Conservation (phyloP, 495 filamentous ascomycete species). For the Xylaria venustula region DNA sequence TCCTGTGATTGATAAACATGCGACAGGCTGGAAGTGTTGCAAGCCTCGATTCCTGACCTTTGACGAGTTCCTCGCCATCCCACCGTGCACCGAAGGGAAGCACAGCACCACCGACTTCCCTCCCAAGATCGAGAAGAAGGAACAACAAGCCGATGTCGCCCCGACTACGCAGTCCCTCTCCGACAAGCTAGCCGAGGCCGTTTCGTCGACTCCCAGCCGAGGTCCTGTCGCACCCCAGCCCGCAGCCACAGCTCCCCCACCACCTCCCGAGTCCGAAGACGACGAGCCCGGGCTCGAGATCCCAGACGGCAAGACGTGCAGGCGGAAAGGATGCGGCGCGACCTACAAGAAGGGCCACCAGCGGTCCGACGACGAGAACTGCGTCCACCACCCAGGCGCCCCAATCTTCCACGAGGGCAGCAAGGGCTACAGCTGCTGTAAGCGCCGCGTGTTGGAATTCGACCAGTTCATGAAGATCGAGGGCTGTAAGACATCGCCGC, state of each 20-base stretch:
- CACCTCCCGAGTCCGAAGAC: constrained; percentile 76
- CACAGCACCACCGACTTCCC: constrained; percentile 81
- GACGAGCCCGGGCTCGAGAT: constrained; percentile 76
- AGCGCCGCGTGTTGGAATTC: constrained; percentile 91
- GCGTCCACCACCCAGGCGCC: constrained; percentile 79
- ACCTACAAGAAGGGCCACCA: constrained; percentile 58
- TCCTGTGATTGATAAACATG: not conserved
- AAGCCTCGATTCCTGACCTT: constrained; percentile 97
- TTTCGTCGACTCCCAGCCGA: constrained; percentile 43
- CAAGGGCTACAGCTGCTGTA: constrained; percentile 97
- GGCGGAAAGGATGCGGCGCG: constrained; percentile 69
- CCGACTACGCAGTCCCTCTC: constrained; percentile 32
- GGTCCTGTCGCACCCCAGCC: constrained; percentile 50
- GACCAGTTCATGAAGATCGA: constrained; percentile 96
- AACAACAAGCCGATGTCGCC: constrained; percentile 18
- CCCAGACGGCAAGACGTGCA: constrained; percentile 70
- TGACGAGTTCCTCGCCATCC: constrained; percentile 94
- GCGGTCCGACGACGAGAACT: constrained; percentile 68
- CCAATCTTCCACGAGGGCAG: constrained; percentile 96
- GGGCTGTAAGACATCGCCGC: constrained; percentile 78
- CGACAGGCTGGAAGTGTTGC: constrained; percentile 92
- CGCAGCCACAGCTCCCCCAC: constrained; percentile 60
- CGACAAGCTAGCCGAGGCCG: constrained; percentile 34
- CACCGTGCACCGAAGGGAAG: constrained; percentile 90
- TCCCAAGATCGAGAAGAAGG: constrained; percentile 54